Evolutionary conservation across 2,329 filamentous ascomycete genomes (phyloP).

Genomic region (Cephalotrichum gorgonifer): DNA sequence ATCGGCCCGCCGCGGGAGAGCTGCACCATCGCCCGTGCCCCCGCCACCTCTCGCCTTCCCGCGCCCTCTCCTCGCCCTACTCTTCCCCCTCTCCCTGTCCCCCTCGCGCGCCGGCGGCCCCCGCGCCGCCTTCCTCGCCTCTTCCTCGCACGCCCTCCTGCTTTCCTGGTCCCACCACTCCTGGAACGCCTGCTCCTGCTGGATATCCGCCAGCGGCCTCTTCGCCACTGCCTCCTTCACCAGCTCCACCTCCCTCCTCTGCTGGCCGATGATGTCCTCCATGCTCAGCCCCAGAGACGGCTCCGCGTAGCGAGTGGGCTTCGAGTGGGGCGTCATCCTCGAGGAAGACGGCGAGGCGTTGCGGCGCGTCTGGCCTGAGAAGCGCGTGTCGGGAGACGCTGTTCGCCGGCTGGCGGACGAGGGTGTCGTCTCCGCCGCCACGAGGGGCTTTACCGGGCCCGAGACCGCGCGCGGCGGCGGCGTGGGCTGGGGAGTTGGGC

Average conservation of each 20-base stretch:
- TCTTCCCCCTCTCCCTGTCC: neutral
- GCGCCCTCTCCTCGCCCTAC: neutral
- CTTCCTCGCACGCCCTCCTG: conserved; percentile 56
- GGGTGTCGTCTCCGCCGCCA: conserved; percentile 28
- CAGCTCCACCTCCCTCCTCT: conserved; percentile 72
- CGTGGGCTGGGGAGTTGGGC: conserved; percentile 5
- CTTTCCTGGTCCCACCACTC: conserved; percentile 93
- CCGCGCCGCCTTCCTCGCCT: conserved; percentile 29
- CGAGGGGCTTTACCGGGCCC: conserved; percentile 27
- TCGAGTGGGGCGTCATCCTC: conserved; percentile 43
- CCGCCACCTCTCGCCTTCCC: neutral
- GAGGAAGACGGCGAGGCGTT: conserved; percentile 16
- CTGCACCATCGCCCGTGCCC: neutral
- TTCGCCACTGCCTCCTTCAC: conserved; percentile 80
- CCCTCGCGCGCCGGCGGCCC: conserved; percentile 7
- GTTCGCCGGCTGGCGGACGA: conserved; percentile 34
- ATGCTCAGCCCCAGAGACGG: conserved; percentile 62
- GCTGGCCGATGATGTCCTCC: conserved; percentile 79
- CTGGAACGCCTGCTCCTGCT: conserved; percentile 93
- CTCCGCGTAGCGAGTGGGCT: conserved; percentile 49
- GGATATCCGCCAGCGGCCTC: conserved; percentile 84
- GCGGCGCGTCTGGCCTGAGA: conserved; percentile 43
- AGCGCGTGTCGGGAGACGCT: conserved; percentile 52
- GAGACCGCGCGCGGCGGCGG: conserved; percentile 11
- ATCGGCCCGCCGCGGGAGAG: neutral